phyloP scores from a whole-genome alignment of 352 stramenopile genomes.

The Discostella stelligera region DNA sequence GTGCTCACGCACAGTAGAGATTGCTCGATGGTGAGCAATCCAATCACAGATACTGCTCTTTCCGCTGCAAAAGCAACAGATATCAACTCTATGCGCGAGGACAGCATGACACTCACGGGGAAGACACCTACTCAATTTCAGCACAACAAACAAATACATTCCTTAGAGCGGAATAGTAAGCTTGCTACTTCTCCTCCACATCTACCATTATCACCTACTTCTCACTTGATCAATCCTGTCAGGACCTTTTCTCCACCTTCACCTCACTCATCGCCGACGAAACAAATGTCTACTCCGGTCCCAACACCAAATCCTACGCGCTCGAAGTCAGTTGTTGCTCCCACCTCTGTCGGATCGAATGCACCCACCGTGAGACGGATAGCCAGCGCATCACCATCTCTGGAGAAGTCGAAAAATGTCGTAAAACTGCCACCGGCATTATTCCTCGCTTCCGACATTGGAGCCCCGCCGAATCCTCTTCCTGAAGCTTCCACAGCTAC shows the following conservation, averaged over 20 bases:
- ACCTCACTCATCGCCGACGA: background rate
- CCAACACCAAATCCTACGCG: background rate
- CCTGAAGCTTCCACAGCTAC: constrained; percentile 5
- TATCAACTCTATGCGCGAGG: constrained; percentile 18
- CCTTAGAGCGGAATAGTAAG: background rate
- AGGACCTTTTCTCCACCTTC: background rate
- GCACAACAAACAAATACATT: background rate
- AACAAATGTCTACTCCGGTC: background rate
- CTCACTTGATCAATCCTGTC: background rate
- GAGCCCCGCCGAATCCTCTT: background rate
- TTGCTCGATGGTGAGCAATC: constrained; percentile 34
- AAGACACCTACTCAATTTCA: background rate
- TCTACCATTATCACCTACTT: background rate
- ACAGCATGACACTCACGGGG: background rate
- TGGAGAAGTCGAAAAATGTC: no score
- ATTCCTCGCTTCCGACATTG: constrained; percentile 1
- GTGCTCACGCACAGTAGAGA: constrained; percentile 42
- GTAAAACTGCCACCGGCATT: background rate
- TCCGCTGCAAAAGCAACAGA: constrained; percentile 24
- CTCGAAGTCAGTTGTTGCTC: background rate
- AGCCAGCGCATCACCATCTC: no score
- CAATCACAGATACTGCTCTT: no score
- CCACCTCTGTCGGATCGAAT: background rate
- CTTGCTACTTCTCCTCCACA: background rate
- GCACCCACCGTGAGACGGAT: background rate